These are phyloP conservation scores for Heterobasidion occidentale DNA, from an alignment of 1,284 basidiomycete genomes.

Conservation along the genomic window DNA sequence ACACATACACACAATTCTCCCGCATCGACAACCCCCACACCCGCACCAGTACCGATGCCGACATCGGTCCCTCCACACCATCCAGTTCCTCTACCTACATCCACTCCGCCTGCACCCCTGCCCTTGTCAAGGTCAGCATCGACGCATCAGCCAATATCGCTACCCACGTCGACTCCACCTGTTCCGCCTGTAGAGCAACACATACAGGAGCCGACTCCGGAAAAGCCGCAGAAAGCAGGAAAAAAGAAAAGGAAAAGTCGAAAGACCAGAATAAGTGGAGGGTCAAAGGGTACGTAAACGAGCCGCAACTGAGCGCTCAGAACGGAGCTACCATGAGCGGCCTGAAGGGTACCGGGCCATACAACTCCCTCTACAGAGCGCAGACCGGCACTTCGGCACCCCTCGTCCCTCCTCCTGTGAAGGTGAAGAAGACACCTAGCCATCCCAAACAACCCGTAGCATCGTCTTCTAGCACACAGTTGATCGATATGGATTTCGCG, in stretches of 20 bases:
- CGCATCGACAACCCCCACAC: too few relatives aligned
- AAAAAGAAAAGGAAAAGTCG: background rate
- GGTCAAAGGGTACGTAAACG: conserved; percentile 12
- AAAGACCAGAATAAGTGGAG: background rate
- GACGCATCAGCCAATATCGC: too few relatives aligned
- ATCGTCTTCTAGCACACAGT: background rate
- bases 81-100: too few relatives aligned
- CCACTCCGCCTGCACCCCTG: too few relatives aligned
- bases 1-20: too few relatives aligned
- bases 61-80: too few relatives aligned
- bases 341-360: conserved; percentile 6
- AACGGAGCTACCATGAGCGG: conserved; percentile 6
- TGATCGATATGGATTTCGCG: too few relatives aligned
- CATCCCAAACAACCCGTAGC: background rate
- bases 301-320: conserved; percentile 8
- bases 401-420: background rate
- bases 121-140: too few relatives aligned
- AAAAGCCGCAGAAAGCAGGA: background rate
- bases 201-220: background rate
- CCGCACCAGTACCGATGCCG: background rate
- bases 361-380: conserved; percentile 10
- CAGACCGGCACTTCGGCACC: background rate
- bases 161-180: background rate
- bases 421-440: background rate
- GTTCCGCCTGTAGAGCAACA: background rate